A percentile compares a stretch with the other conserved stretches of the same genome.
These are phyloP conservation scores for Carpinus fangiana DNA, from an alignment of 306 rosid genomes.

Conservation along the genomic window DNA sequence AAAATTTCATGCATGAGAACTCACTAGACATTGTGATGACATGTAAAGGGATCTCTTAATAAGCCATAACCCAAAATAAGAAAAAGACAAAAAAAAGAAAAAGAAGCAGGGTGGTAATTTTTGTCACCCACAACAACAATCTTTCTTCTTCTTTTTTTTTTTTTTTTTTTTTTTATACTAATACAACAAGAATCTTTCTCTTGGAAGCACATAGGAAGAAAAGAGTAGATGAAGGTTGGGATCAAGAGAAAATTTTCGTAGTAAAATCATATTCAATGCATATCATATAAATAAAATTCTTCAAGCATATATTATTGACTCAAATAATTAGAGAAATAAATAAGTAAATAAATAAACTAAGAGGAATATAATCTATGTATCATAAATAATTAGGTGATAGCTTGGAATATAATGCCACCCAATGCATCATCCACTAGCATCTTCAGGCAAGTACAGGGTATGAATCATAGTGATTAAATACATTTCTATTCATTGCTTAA, in stretches of 20 bases:
- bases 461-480: slow-evolving; percentile 13
- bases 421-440: background rate
- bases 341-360: background rate
- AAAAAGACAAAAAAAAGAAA: too few relatives aligned
- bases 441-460: background rate
- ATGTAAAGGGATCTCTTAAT: slow-evolving; percentile 12
- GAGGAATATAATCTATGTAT: background rate
- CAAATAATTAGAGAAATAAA: background rate
- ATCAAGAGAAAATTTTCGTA: background rate
- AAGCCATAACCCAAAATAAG: background rate
- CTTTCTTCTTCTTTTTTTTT: background rate
- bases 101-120: slow-evolving; percentile 10
- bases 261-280: background rate
- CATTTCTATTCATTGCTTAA: slow-evolving; percentile 3
- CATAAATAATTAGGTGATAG: background rate
- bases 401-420: background rate
- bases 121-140: background rate
- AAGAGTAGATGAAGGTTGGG: background rate
- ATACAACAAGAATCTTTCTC: background rate
- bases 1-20: background rate
- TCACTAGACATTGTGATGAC: background rate
- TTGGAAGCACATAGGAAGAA: background rate
- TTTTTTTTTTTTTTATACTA: background rate
- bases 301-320: background rate
- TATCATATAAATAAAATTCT: background rate